A percentile compares a stretch with the other conserved stretches of the same genome.
These are phyloP conservation scores for Salmacisia buchloeana DNA, from an alignment of 1,284 basidiomycete genomes.

Conservation along the genomic window DNA sequence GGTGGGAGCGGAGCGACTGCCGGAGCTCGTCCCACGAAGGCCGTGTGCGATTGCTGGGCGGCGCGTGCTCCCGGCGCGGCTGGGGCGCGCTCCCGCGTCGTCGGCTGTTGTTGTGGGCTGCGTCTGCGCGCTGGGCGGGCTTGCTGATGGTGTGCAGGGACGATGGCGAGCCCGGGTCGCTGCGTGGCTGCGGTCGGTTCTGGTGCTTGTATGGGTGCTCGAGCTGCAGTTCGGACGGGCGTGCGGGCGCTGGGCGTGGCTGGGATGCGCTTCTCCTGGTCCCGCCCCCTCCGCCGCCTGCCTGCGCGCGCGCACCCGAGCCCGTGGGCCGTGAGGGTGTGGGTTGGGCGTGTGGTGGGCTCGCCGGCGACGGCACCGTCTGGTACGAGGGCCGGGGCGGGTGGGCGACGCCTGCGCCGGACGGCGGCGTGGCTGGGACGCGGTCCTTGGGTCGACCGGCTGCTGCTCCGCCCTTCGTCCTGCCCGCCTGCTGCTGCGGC, in stretches of 20 bases:
- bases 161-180: not conserved
- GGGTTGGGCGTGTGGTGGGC: no score
- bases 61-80: not conserved
- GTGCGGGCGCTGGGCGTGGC: not conserved
- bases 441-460: no score
- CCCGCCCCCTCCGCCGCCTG: not conserved
- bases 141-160: not conserved
- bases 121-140: not conserved
- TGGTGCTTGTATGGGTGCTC: not conserved
- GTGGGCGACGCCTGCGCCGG: no score
- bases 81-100: not conserved
- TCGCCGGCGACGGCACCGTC: no score
- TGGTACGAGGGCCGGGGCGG: no score
- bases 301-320: not conserved
- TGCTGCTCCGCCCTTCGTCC: not conserved
- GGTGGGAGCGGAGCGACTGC: not conserved
- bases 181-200: no score
- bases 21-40: not conserved
- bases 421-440: no score
- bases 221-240: not conserved
- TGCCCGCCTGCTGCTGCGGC: not conserved
- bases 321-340: no score
- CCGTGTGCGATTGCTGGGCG: not conserved
- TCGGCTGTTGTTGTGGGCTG: not conserved
- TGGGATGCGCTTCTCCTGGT: not conserved